Percentiles rank a stretch among this genome's conserved stretches.
These are phyloP conservation scores for Thecaphora frezii DNA, from an alignment of 1,284 basidiomycete species.

Conservation along the genomic window DNA sequence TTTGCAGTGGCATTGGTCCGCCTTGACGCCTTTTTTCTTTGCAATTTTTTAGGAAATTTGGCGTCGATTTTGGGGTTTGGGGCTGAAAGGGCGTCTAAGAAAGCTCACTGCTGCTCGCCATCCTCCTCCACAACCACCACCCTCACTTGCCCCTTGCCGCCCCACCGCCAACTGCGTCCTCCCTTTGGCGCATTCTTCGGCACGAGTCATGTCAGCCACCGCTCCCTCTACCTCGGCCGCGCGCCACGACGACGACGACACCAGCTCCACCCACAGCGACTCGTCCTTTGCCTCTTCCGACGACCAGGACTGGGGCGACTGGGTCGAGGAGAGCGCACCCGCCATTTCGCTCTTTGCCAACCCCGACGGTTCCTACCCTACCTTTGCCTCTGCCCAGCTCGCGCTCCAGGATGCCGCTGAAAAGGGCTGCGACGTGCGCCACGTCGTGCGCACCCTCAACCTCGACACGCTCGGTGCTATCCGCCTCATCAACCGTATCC, in stretches of 20 bases:
- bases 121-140: too few species aligned
- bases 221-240: too few species aligned
- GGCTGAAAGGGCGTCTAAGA: too few species aligned
- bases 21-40: too few species aligned
- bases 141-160: too few species aligned
- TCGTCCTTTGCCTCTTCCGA: constrained; percentile 18
- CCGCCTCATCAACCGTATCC: constrained; percentile 52
- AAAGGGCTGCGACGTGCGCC: constrained; percentile 44
- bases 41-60: too few species aligned
- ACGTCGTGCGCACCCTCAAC: constrained; percentile 20
- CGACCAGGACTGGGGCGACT: constrained; percentile 37
- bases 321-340: constrained; percentile 19
- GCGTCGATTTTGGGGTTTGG: too few species aligned
- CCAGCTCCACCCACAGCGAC: constrained; percentile 5
- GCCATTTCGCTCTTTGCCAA: constrained; percentile 1
- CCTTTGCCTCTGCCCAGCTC: constrained; percentile 27
- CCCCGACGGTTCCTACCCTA: constrained; percentile 8
- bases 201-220: too few species aligned
- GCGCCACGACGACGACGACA: constrained; percentile 6
- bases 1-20: too few species aligned
- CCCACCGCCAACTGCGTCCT: too few species aligned
- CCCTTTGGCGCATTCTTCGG: too few species aligned
- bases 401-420: constrained; percentile 41
- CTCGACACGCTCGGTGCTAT: constrained; percentile 54
- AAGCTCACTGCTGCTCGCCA: too few species aligned